Percentiles rank a stretch among this genome's conserved stretches.
Evolutionary conservation across 306 rosid species (phyloP).

Genomic region (Senna tora): DNA sequence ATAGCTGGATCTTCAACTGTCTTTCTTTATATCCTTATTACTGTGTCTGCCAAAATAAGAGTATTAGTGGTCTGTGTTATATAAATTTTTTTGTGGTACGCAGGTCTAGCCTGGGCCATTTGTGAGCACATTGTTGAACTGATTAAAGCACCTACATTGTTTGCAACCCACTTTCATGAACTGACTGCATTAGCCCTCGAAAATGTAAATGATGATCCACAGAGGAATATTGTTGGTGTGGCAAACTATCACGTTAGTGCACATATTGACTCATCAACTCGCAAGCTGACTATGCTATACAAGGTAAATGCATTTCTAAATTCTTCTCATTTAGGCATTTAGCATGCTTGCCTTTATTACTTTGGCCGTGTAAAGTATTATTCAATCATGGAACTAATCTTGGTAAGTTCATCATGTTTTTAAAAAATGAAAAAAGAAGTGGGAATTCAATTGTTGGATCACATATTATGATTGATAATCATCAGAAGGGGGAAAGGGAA

Average conservation of each 20-base stretch:
- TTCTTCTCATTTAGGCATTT: slow-evolving; percentile 18
- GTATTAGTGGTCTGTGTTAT: background rate
- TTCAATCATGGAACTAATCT: slow-evolving; percentile 7
- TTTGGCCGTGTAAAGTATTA: slow-evolving; percentile 18
- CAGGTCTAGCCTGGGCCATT: slow-evolving; percentile 99
- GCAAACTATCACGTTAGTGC: slow-evolving; percentile 96
- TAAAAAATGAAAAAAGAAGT: background rate
- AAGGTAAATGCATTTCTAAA: slow-evolving; percentile 61
- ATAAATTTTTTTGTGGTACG: slow-evolving; percentile 41
- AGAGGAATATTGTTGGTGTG: slow-evolving; percentile 74
- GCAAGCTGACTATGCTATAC: slow-evolving; percentile 91
- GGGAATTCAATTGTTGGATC: slow-evolving; percentile 1
- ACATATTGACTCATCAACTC: slow-evolving; percentile 86
- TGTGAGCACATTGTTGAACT: slow-evolving; percentile 90
- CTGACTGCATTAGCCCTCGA: slow-evolving; percentile 80
- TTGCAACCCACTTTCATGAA: slow-evolving; percentile 98
- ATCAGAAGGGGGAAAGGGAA: slow-evolving; percentile 25
- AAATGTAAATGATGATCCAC: slow-evolving; percentile 46
- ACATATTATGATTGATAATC: slow-evolving; percentile 13
- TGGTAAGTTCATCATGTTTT: slow-evolving; percentile 4
- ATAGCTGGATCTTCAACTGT: background rate
- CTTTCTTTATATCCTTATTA: background rate
- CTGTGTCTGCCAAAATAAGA: background rate
- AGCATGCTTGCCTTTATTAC: background rate
- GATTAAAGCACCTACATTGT: slow-evolving; percentile 91